A percentile compares a stretch with the other conserved stretches of the same genome.
Evolutionary conservation across 2,329 filamentous ascomycete genomes (phyloP).

Genomic region (Chrysoporthe cubensis): DNA sequence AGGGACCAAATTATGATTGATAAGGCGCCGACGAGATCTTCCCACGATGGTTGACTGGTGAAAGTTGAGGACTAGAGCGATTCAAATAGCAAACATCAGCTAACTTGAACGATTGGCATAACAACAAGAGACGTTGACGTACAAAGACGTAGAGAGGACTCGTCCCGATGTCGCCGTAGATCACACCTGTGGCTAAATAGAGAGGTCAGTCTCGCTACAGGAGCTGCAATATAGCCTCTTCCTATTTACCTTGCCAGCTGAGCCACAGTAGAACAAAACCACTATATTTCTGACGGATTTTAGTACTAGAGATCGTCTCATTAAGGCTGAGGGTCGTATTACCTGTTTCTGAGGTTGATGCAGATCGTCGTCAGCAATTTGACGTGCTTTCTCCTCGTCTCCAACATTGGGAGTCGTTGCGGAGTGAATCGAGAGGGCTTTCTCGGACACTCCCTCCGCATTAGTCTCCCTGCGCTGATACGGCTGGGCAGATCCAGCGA

Average conservation of each 20-base stretch:
- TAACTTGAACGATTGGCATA: no score
- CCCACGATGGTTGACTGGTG: conserved; percentile 54
- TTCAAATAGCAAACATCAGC: not conserved
- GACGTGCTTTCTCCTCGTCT: conserved; percentile 18
- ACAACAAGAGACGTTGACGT: not conserved
- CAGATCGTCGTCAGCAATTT: conserved; percentile 14
- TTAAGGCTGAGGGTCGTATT: not conserved
- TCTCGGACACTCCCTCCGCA: not conserved
- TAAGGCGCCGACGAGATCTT: conserved; percentile 66
- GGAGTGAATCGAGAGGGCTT: not conserved
- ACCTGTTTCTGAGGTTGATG: conserved; percentile 12
- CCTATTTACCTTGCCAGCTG: not conserved
- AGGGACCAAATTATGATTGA: conserved; percentile 73
- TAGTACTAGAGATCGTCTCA: not conserved
- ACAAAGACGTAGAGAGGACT: conserved; percentile 61
- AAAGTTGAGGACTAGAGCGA: conserved; percentile 56
- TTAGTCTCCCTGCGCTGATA: not conserved
- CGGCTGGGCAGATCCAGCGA: not conserved
- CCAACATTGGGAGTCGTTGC: not conserved
- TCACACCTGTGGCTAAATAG: conserved; percentile 68
- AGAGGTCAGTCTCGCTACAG: conserved; percentile 32
- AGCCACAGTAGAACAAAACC: conserved; percentile 32
- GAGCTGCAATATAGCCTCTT: not conserved
- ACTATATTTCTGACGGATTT: conserved; percentile 30
- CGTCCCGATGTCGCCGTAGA: conserved; percentile 69